These are phyloP conservation scores for Xylariaceae sp. DNA, from an alignment of 2,329 filamentous ascomycete genomes.

Conservation along the genomic window DNA sequence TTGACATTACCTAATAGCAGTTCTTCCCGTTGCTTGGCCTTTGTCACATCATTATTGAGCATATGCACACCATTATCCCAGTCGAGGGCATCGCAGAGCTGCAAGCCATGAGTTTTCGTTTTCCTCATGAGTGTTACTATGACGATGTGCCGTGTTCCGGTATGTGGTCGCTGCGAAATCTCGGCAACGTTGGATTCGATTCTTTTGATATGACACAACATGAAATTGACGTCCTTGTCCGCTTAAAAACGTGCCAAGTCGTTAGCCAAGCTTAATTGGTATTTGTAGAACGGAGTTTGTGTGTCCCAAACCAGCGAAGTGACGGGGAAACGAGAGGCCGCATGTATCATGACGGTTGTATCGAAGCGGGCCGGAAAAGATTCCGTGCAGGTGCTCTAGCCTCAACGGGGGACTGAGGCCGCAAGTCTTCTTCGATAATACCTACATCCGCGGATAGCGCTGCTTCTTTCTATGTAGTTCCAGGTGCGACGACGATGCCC, in stretches of 20 bases:
- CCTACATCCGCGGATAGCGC: conserved; percentile 21
- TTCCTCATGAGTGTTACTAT: background rate
- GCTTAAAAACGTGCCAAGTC: conserved; percentile 8
- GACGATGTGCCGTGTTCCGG: conserved; percentile 4
- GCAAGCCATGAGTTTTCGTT: conserved; percentile 6
- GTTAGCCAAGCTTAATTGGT: conserved; percentile 7
- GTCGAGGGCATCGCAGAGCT: conserved; percentile 3
- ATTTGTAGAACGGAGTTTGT: conserved; percentile 7
- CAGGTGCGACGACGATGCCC: background rate
- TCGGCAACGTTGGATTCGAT: conserved; percentile 7
- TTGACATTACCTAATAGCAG: background rate
- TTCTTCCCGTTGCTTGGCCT: conserved; percentile 4
- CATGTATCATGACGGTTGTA: background rate
- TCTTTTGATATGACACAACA: background rate
- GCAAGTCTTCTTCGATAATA: background rate
- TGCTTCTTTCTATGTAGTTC: background rate
- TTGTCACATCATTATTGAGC: too few relatives aligned
- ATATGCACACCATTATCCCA: conserved; percentile 7
- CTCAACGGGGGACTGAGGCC: background rate
- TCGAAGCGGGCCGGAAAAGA: conserved; percentile 14
- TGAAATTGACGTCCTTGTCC: background rate
- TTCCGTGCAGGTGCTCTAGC: conserved; percentile 10
- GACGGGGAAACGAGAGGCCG: conserved; percentile 14
- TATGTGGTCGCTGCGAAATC: conserved; percentile 8
- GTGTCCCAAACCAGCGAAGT: conserved; percentile 14